phyloP scores from a whole-genome alignment of 176 grass and related monocot species.

The Bolboschoenus planiculmis region DNA sequence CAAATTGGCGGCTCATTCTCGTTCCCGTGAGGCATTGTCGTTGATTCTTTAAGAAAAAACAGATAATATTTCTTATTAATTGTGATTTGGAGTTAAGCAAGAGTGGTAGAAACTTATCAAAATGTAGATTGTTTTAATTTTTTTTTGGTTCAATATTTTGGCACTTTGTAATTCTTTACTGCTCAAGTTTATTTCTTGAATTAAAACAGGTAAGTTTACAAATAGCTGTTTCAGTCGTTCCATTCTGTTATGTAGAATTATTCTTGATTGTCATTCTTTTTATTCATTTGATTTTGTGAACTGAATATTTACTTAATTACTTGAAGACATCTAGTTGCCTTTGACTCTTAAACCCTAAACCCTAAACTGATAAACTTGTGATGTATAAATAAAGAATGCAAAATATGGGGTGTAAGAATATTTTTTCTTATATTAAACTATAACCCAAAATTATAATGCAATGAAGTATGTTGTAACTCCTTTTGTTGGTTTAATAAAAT shows the following conservation, averaged over 20 bases:
- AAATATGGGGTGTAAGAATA: not conserved
- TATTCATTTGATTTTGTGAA: not conserved
- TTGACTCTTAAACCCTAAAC: not conserved
- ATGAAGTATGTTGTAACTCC: not conserved
- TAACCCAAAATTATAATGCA: not conserved
- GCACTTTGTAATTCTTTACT: not conserved
- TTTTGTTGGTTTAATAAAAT: no score
- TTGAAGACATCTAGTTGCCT: not conserved
- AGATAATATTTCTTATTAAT: not conserved
- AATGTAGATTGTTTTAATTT: not conserved
- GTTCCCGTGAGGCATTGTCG: not conserved
- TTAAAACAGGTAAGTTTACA: not conserved
- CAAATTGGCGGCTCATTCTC: conserved; percentile 10
- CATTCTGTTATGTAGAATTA: not conserved
- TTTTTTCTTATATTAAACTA: not conserved
- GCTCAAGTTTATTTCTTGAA: not conserved
- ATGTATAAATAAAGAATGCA: not conserved
- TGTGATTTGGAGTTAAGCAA: not conserved
- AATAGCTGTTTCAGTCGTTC: not conserved
- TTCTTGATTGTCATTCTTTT: not conserved
- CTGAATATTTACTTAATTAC: not conserved
- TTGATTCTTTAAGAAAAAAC: not conserved
- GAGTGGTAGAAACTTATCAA: not conserved
- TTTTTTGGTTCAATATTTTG: not conserved
- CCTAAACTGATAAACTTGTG: no score